These are phyloP conservation scores for Viola odorata DNA, from an alignment of 345 rosid genomes.

Conservation along the genomic window DNA sequence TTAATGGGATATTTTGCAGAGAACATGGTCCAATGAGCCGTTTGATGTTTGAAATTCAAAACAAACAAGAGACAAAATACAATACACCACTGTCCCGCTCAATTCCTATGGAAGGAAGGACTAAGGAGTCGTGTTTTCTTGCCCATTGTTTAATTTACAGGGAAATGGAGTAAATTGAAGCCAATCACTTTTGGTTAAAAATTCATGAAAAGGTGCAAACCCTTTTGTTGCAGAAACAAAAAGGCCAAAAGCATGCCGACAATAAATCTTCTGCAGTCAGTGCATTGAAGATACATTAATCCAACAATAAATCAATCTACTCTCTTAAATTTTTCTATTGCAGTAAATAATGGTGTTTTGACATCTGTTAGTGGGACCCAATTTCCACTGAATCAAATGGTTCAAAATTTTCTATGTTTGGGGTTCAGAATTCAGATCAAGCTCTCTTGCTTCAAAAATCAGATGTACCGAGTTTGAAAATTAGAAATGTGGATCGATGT, in stretches of 20 bases:
- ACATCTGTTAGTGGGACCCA: background rate
- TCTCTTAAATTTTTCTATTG: background rate
- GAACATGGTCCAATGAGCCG: constrained; percentile 19
- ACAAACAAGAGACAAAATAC: constrained; percentile 13
- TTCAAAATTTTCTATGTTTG: background rate
- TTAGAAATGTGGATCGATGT: too few relatives aligned
- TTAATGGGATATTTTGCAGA: background rate
- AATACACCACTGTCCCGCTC: constrained; percentile 31
- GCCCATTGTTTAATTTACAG: too few relatives aligned
- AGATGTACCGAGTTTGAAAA: constrained; percentile 3
- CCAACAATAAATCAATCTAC: background rate
- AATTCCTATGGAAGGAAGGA: constrained; percentile 2
- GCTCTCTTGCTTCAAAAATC: background rate
- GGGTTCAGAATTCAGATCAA: background rate
- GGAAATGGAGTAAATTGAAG: too few relatives aligned
- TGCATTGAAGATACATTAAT: constrained; percentile 7
- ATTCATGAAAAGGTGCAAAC: constrained; percentile 23
- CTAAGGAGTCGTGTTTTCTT: too few relatives aligned
- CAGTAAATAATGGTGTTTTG: too few relatives aligned
- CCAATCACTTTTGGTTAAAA: constrained; percentile 8
- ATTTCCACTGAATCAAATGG: background rate
- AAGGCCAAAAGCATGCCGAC: constrained; percentile 26
- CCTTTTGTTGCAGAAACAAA: constrained; percentile 15
- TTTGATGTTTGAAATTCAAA: constrained; percentile 43
- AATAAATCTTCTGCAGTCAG: constrained; percentile 17